A percentile compares a stretch with the other conserved stretches of the same genome.
Evolutionary conservation across 1,139 yeast genomes (phyloP).

Genomic region (Candida frijolesensis): DNA sequence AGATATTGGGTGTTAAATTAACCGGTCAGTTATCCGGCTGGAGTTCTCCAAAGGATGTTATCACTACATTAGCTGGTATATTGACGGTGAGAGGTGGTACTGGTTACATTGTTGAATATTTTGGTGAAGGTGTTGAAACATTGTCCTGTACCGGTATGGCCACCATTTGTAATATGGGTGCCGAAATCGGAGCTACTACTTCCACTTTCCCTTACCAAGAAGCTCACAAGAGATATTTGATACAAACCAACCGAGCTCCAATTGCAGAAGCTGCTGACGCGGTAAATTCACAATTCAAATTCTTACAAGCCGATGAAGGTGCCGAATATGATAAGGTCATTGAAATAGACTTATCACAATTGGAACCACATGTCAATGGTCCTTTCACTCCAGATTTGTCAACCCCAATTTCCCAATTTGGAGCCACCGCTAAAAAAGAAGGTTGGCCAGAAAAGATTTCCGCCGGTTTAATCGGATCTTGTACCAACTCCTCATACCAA

Average conservation of each 20-base stretch:
- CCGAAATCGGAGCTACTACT: conserved; percentile 98
- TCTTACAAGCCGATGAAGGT: conserved; percentile 76
- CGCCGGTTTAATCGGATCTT: conserved; percentile 95
- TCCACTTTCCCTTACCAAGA: conserved; percentile 94
- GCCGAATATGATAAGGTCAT: conserved; percentile 83
- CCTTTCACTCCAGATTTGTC: conserved; percentile 95
- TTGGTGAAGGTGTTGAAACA: conserved; percentile 87
- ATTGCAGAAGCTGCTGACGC: conserved; percentile 77
- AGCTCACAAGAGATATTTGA: conserved; percentile 78
- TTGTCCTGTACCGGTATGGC: conserved; percentile 99
- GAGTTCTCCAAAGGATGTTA: conserved; percentile 96
- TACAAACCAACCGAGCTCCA: conserved; percentile 79
- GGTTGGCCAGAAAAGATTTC: conserved; percentile 81
- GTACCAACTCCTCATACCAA: conserved; percentile 96
- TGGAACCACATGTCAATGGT: conserved; percentile 92
- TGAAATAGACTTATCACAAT: conserved; percentile 70
- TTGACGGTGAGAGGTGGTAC: conserved; percentile 98
- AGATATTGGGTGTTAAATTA: conserved; percentile 85
- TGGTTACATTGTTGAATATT: conserved; percentile 91
- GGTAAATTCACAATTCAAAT: conserved; percentile 60
- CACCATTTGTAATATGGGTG: conserved; percentile 99
- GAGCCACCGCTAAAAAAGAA: conserved; percentile 61
- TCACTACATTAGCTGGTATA: conserved; percentile 84
- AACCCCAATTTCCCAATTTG: conserved; percentile 78
- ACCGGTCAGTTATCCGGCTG: conserved; percentile 87